Conservation (phyloP, 1,284 basidiomycete genomes). For the Ustanciosporium gigantosporum region DNA sequence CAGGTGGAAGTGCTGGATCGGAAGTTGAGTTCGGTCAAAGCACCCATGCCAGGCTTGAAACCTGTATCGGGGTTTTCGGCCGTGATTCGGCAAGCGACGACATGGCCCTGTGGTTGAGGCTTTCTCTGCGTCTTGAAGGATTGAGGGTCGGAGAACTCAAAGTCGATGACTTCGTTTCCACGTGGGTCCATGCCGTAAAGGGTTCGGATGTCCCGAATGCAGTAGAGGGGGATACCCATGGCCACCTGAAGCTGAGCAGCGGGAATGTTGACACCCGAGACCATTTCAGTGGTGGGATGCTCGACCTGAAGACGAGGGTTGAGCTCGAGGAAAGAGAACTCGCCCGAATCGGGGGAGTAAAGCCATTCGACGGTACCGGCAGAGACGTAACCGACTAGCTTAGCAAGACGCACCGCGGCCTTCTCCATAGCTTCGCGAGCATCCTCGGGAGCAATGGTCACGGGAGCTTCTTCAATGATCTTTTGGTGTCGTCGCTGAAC, state of each 20-base stretch:
- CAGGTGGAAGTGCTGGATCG: conserved; percentile 85
- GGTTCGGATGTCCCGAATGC: conserved; percentile 92
- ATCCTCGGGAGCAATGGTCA: conserved; percentile 80
- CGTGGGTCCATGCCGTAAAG: conserved; percentile 73
- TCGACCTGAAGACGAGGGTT: conserved; percentile 99
- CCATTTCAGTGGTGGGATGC: conserved; percentile 97
- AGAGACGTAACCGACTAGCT: conserved; percentile 97
- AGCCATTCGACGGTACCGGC: conserved; percentile 99
- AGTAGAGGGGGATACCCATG: conserved; percentile 96
- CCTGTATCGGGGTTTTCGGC: conserved; percentile 99
- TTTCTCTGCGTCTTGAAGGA: conserved; percentile 87
- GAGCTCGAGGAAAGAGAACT: conserved; percentile 96
- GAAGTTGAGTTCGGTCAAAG: conserved; percentile 98
- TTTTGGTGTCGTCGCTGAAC: conserved; percentile 99
- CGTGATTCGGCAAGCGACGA: conserved; percentile 98
- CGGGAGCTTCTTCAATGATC: conserved; percentile 99
- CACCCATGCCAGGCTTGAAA: conserved; percentile 99
- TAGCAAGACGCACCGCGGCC: conserved; percentile 93
- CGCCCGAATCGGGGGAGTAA: conserved; percentile 89
- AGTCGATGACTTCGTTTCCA: conserved; percentile 70
- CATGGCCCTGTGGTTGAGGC: conserved; percentile 95
- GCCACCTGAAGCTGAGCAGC: conserved; percentile 96
- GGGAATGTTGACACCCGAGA: conserved; percentile 95
- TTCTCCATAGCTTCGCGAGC: conserved; percentile 93
- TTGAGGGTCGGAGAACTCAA: conserved; percentile 77